Evolutionary conservation across 345 rosid species (phyloP), one percentile per base, ranked within the genome.

Genomic region (Hirschfeldia incana): DNA sequence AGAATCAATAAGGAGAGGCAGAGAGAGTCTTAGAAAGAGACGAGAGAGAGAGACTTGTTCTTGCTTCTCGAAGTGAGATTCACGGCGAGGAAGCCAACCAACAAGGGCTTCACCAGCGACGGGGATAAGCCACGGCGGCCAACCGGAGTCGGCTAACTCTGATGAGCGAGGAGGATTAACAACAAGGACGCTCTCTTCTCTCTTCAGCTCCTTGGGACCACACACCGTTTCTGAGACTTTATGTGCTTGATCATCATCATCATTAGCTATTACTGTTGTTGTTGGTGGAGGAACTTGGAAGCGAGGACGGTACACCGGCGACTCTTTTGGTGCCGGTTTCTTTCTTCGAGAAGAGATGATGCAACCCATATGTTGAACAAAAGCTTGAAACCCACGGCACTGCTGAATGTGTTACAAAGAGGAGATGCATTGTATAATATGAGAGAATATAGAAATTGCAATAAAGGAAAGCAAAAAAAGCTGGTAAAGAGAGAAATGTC

Each of bases 41-140:
- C 10, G 4, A 10, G 64, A 59, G 63, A 7, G 74, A 76, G 49
- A 67, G 61, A 64, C 98, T 82, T 90, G 91, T 70, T 92, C 90
- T 73, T 90, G 82, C 88, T 87, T 94, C 86, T 92, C 89, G 72
- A 92, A 92, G 30, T 89, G 81, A 67, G 80, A 85, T 11, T 97
- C 92, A 37, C 82, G 86, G 30, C 88, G 80, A 0, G 98, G 98
- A 28, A 85, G 67, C 98, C 95, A 94, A 79, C 97, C 98, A 34
- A 78, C 83, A 84, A 94, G 86, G 13, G 95, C 90, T 83, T 92
- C 98, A 39, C 90, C 88, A 26, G 97, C 95, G n/a, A 78, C 88
- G 0, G 90, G 81, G 55, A 86, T 87, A 77, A 94, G 95, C 98
- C 98, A 94, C 62, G 85, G 53, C 21, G 98, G 98, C 98, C 98